Conservation (phyloP, 352 stramenopile genomes). For the Globisporangium heterothallicum region DNA sequence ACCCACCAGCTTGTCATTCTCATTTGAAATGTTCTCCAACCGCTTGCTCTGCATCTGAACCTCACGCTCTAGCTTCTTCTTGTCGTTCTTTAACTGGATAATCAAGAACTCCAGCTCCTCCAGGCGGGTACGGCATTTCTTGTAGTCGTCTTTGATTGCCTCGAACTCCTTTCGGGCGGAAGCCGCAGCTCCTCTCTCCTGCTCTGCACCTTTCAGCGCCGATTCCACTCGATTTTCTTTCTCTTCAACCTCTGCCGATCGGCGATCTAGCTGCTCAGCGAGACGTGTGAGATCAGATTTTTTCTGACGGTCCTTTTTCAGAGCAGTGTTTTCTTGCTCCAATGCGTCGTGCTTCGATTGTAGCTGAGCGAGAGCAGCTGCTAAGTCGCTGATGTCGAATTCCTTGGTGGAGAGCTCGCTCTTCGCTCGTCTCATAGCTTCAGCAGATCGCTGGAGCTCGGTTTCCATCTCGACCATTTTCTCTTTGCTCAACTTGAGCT, state of each 20-base stretch:
- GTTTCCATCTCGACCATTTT: slow-evolving; percentile 15
- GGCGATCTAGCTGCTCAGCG: slow-evolving; percentile 20
- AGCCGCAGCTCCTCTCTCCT: slow-evolving; percentile 15
- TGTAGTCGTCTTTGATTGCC: slow-evolving; percentile 17
- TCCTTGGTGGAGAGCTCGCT: slow-evolving; percentile 6
- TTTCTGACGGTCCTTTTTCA: slow-evolving; percentile 17
- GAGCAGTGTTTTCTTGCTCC: slow-evolving; percentile 18
- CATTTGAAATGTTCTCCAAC: slow-evolving; percentile 33
- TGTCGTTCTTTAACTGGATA: slow-evolving; percentile 25
- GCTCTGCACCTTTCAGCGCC: slow-evolving; percentile 20
- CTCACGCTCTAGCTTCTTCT: slow-evolving; percentile 43
- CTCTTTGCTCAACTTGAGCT: slow-evolving; percentile 16
- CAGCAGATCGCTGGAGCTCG: slow-evolving; percentile 7
- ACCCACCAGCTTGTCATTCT: slow-evolving; percentile 71
- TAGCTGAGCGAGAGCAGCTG: slow-evolving; percentile 5
- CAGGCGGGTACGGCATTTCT: slow-evolving; percentile 6
- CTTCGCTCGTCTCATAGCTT: slow-evolving; percentile 3
- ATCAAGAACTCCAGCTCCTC: slow-evolving; percentile 15
- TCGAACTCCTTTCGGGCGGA: slow-evolving; percentile 20
- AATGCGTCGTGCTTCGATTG: slow-evolving; percentile 18
- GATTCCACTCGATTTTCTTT: slow-evolving; percentile 18
- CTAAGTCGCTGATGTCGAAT: slow-evolving; percentile 19
- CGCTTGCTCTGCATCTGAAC: slow-evolving; percentile 11
- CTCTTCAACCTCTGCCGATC: slow-evolving; percentile 16
- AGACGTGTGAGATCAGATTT: slow-evolving; percentile 8